These are phyloP conservation scores for Irpex lacteus DNA, from an alignment of 1,284 basidiomycete species.

Conservation along the genomic window DNA sequence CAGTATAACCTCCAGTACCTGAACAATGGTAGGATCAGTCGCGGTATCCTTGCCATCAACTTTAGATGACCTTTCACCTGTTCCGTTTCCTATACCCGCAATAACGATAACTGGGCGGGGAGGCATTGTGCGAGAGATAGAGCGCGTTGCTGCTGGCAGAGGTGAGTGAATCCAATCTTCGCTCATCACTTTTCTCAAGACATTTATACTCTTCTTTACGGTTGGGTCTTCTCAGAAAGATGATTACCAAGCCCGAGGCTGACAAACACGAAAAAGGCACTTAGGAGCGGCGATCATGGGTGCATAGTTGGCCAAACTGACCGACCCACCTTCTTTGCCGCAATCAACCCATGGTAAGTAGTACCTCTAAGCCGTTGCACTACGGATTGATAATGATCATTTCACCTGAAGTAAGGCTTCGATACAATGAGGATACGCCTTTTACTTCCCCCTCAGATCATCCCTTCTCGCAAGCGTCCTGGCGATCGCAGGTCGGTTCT, in stretches of 20 bases:
- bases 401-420: no score
- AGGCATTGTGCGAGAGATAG: neutral
- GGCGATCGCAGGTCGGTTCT: neutral
- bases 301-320: no score
- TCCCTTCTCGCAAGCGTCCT: neutral
- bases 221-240: neutral
- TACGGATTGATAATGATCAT: no score
- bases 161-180: neutral
- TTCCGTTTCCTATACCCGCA: constrained; percentile 12
- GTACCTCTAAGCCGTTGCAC: no score
- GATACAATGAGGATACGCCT: neutral
- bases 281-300: no score
- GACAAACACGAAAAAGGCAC: neutral
- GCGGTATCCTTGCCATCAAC: neutral
- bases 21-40: neutral
- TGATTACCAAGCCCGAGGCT: neutral
- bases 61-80: neutral
- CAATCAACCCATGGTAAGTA: no score
- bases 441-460: neutral
- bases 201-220: neutral
- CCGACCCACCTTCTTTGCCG: no score
- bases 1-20: constrained; percentile 12
- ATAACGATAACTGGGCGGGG: constrained; percentile 7
- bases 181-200: neutral
- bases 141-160: neutral